Evolutionary conservation across 352 stramenopile genomes (phyloP).

Genomic region (Plasmopara muralis): DNA sequence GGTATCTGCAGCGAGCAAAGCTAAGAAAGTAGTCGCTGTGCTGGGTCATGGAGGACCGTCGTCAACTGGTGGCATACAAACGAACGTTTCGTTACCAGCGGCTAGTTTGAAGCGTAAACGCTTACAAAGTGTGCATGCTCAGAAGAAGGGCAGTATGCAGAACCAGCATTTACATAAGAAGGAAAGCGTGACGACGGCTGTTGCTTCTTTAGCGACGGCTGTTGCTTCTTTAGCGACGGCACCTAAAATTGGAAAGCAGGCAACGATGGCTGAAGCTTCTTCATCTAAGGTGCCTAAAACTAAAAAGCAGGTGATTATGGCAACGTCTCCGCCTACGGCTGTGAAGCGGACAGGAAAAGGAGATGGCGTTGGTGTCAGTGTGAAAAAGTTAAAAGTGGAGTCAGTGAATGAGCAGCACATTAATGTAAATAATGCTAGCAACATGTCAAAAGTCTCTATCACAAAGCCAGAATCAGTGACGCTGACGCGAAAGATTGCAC

Average conservation of each 20-base stretch:
- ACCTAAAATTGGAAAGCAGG: not conserved
- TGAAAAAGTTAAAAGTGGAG: constrained; percentile 1
- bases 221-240: constrained; percentile 2
- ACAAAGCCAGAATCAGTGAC: not conserved
- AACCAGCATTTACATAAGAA: not conserved
- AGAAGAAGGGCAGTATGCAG: constrained; percentile 1
- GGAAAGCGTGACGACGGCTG: not conserved
- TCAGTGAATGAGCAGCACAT: not conserved
- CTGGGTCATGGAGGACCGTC: constrained; percentile 1
- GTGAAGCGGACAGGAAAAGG: not conserved
- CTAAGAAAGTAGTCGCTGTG: constrained; percentile 15
- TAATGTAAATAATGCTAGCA: not conserved
- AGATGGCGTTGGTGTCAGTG: not conserved
- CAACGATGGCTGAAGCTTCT: not conserved
- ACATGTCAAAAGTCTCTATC: not conserved
- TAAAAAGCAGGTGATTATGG: constrained; percentile 8
- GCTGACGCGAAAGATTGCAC: not conserved
- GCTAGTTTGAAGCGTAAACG: constrained; percentile 10
- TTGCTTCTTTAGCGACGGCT: constrained; percentile 2
- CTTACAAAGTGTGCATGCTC: constrained; percentile 6
- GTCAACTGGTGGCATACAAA: not conserved
- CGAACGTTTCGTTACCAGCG: not conserved
- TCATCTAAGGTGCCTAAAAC: not conserved
- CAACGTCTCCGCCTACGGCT: not conserved
- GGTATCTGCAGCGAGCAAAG: constrained; percentile 2